These are phyloP conservation scores for Lecanicillium sp. DNA, from an alignment of 2,329 filamentous ascomycete genomes.

Conservation along the genomic window DNA sequence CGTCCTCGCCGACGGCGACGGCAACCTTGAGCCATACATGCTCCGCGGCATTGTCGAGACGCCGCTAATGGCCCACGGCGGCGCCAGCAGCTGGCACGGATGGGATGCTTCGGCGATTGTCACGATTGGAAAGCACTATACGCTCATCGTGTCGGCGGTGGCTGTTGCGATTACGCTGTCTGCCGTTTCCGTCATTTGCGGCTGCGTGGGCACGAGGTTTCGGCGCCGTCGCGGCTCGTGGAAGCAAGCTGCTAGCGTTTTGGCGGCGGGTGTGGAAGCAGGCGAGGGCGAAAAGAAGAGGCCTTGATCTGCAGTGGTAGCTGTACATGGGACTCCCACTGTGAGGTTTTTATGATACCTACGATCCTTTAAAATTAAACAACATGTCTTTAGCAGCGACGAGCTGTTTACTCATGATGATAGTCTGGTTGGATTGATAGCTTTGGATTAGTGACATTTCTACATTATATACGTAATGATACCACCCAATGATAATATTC, in stretches of 20 bases:
- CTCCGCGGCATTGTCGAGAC: constrained; percentile 15
- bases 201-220: background rate
- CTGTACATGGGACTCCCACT: no score
- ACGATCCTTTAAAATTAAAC: no score
- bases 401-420: no score
- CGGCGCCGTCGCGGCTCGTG: background rate
- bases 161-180: constrained; percentile 2
- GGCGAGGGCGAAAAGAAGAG: no score
- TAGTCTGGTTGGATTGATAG: no score
- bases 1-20: constrained; percentile 9
- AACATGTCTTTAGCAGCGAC: no score
- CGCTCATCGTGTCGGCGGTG: constrained; percentile 5
- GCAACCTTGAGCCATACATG: constrained; percentile 16
- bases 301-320: no score
- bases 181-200: background rate
- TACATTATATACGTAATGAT: no score
- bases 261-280: background rate
- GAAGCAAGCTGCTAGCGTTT: background rate
- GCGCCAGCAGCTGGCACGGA: constrained; percentile 18
- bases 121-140: constrained; percentile 14
- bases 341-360: no score
- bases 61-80: constrained; percentile 16
- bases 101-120: constrained; percentile 16
- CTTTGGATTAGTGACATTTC: no score
- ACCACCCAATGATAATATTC: no score